Evolutionary conservation across 345 rosid species (phyloP).

Genomic region (Citrus maxima): DNA sequence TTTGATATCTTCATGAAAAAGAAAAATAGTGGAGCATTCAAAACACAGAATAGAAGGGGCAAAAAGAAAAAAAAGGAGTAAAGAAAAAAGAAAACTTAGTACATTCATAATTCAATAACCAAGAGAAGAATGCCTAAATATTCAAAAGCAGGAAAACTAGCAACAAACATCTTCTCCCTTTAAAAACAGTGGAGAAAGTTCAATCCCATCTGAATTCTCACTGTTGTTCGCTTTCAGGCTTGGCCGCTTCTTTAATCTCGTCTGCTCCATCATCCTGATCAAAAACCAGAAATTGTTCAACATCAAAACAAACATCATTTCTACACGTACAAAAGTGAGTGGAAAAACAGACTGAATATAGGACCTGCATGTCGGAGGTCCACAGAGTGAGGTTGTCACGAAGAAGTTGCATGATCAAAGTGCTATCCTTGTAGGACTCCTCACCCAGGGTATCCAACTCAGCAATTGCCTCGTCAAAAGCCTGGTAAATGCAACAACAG

Average conservation of each 20-base stretch:
- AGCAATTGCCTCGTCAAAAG: constrained; percentile 91
- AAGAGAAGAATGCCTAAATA: constrained; percentile 45
- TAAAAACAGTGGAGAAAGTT: constrained; percentile 57
- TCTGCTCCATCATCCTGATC: constrained; percentile 81
- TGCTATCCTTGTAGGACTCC: constrained; percentile 95
- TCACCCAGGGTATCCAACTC: constrained; percentile 93
- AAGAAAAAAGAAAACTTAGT: constrained; percentile 8
- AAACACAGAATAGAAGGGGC: constrained; percentile 9
- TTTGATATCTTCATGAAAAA: constrained; percentile 15
- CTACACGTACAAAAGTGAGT: background rate
- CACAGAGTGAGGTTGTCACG: constrained; percentile 95
- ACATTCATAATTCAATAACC: constrained; percentile 34
- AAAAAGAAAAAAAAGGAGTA: background rate
- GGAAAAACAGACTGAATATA: background rate
- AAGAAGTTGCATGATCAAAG: constrained; percentile 96
- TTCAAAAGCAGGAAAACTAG: constrained; percentile 31
- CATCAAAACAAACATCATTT: background rate
- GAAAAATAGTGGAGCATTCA: constrained; percentile 15
- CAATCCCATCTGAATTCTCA: constrained; percentile 30
- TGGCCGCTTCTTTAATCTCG: constrained; percentile 82
- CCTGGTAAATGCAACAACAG: constrained; percentile 32
- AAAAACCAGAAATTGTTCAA: constrained; percentile 11
- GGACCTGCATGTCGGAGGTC: constrained; percentile 97
- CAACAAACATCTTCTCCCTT: constrained; percentile 55
- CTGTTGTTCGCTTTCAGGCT: constrained; percentile 54